phyloP scores from a whole-genome alignment of 495 filamentous ascomycete species.

The Physcia stellaris region DNA sequence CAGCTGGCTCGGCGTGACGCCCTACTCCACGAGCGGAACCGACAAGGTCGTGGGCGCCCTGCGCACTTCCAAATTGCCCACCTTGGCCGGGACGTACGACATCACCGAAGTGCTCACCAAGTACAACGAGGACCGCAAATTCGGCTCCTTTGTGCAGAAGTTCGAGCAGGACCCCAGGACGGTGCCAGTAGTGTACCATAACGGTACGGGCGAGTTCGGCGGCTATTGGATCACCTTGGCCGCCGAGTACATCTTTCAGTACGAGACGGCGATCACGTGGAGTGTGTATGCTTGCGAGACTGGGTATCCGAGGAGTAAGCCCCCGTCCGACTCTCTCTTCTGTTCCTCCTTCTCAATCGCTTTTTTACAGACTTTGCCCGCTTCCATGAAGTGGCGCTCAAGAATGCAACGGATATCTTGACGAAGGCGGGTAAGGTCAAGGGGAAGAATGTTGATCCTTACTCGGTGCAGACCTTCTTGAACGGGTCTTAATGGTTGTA shows the following conservation, averaged over 20 bases:
- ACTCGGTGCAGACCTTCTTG: neutral
- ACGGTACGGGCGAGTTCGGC: conserved; percentile 2
- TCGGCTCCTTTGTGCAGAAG: conserved; percentile 6
- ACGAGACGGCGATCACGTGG: neutral
- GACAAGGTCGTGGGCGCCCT: neutral
- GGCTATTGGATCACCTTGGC: conserved; percentile 4
- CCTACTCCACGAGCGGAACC: neutral
- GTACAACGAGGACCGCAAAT: too few species aligned
- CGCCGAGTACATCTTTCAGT: neutral
- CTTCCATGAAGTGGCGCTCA: neutral
- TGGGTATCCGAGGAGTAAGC: neutral
- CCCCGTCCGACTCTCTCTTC: too few species aligned
- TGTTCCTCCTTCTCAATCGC: too few species aligned
- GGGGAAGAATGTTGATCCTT: neutral
- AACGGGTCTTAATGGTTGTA: neutral
- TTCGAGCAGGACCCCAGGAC: conserved; percentile 1
- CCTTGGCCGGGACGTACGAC: neutral
- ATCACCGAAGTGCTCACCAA: too few species aligned
- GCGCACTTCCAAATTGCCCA: neutral
- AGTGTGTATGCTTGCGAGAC: conserved; percentile 2
- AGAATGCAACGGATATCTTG: neutral
- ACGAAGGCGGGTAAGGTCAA: neutral
- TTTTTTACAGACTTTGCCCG: neutral
- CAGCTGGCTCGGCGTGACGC: neutral
- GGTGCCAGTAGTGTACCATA: neutral